Evolutionary conservation across 441 rosid genomes (phyloP), one percentile per base, ranked within the genome.

Genomic region (Mallotus japonicus): DNA sequence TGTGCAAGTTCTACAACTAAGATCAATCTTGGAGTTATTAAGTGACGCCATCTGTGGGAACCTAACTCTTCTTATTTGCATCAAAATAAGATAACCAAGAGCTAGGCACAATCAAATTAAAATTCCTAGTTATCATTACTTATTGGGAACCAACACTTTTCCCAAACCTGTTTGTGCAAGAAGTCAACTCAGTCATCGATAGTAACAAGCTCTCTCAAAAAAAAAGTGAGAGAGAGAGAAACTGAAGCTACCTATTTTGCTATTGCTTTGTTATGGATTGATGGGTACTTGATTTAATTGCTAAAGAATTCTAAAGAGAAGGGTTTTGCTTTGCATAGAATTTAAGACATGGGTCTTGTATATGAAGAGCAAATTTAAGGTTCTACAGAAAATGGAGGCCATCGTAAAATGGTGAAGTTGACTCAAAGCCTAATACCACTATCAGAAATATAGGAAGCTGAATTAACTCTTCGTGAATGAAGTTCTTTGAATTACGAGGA

Each of bases 401-500:
- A n/a, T n/a, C n/a, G n/a, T n/a, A 77, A 24, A 80, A 81, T 50
- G 83, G 87, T 53, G 95, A 82, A 57, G 76, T 62, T 19, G 84
- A 82, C 68, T 85, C 67, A 74, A 86, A 80, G 69, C 82, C 82
- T 34, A 90, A 89, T 67, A 72, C 79, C 37, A 71, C 85, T 67
- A 72, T 79, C 28, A 74, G 86, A 47, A 89, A 92, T 69, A 88
- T 92, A 22, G 96, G 98, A 92, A 86, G 98, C 96, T 3, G 98
- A 92, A 81, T 84, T 87, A 58, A 87, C 93, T 70, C 87, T 92
- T 62, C 96, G 96, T 34, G 96, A 89, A 80, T 86, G 88, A 8
- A 86, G 90, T 79, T 92, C 90, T 13, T 77, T 92, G 73, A 92
- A 89, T 81, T 86, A 88, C 72, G 96, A 92, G 97, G 98, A 92